Evolutionary conservation across 2,329 filamentous ascomycete genomes (phyloP).

Genomic region (Exophiala bonariae): DNA sequence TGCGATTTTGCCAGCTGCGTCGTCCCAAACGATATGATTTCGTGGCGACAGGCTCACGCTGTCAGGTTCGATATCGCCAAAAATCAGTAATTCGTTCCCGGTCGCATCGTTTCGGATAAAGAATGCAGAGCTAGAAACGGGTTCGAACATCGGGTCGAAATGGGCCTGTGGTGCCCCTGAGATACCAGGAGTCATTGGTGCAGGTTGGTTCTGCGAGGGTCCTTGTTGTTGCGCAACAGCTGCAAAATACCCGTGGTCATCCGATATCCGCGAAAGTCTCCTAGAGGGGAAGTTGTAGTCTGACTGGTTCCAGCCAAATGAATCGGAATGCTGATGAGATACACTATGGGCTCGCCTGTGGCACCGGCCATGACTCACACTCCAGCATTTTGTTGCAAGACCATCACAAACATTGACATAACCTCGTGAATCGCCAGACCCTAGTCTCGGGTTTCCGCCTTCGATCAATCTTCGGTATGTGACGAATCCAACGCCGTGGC

Average conservation of each 20-base stretch:
- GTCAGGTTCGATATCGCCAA: slow-evolving; percentile 94
- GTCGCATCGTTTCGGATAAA: slow-evolving; percentile 78
- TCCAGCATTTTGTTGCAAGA: slow-evolving; percentile 82
- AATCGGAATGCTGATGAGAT: slow-evolving; percentile 61
- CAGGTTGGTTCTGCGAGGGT: slow-evolving; percentile 12
- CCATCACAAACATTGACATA: slow-evolving; percentile 89
- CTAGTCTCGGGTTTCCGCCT: slow-evolving; percentile 81
- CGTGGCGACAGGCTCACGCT: slow-evolving; percentile 77
- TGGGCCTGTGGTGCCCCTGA: slow-evolving; percentile 27
- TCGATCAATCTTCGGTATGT: slow-evolving; percentile 87
- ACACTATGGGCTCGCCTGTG: slow-evolving; percentile 63
- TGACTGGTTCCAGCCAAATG: slow-evolving; percentile 44
- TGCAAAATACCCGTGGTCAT: slow-evolving; percentile 27
- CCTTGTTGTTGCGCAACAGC: slow-evolving; percentile 25
- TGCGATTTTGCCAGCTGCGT: slow-evolving; percentile 82
- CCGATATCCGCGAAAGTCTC: slow-evolving; percentile 28
- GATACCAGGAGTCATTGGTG: slow-evolving; percentile 20
- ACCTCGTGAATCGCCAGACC: slow-evolving; percentile 74
- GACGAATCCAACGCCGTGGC: slow-evolving; percentile 87
- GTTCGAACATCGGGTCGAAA: slow-evolving; percentile 37
- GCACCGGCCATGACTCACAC: slow-evolving; percentile 86
- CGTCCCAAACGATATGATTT: slow-evolving; percentile 80
- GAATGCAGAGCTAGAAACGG: slow-evolving; percentile 79
- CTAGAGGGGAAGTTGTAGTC: slow-evolving; percentile 47
- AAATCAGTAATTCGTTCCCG: slow-evolving; percentile 80